Evolutionary conservation across 2,329 filamentous ascomycete species (phyloP).

Genomic region (Tolypocladium pustulatum): DNA sequence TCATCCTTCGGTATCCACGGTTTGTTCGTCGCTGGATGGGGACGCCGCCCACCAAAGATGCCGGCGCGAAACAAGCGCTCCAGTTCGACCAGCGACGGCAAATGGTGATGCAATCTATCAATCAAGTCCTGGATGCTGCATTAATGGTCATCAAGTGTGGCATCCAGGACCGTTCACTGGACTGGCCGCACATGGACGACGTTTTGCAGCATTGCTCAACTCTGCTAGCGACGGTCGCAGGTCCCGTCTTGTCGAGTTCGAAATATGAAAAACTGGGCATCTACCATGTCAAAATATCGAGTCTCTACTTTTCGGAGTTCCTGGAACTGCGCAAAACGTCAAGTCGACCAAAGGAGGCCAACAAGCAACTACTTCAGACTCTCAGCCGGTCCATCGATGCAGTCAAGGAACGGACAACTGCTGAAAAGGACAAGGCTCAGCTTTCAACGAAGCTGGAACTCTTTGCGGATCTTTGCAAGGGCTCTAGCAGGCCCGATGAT

Average conservation of each 20-base stretch:
- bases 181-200: slow-evolving; percentile 47
- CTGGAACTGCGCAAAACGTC: slow-evolving; percentile 36
- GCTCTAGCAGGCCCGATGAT: slow-evolving; percentile 41
- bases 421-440: slow-evolving; percentile 49
- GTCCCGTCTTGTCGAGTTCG: slow-evolving; percentile 19
- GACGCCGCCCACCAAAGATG: slow-evolving; percentile 39
- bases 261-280: slow-evolving; percentile 24
- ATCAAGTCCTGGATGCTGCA: slow-evolving; percentile 48
- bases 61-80: slow-evolving; percentile 44
- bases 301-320: slow-evolving; percentile 59
- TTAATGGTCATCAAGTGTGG: slow-evolving; percentile 44
- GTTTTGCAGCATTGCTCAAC: slow-evolving; percentile 44
- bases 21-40: slow-evolving; percentile 54
- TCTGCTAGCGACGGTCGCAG: slow-evolving; percentile 42
- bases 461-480: slow-evolving; percentile 50
- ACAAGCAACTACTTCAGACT: slow-evolving; percentile 38
- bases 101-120: slow-evolving; percentile 39
- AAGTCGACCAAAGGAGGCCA: slow-evolving; percentile 23
- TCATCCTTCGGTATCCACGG: slow-evolving; percentile 48
- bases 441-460: slow-evolving; percentile 55
- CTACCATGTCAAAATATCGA: slow-evolving; percentile 57
- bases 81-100: slow-evolving; percentile 52
- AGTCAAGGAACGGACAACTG: slow-evolving; percentile 40
- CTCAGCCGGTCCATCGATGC: slow-evolving; percentile 55
- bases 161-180: slow-evolving; percentile 33